A percentile compares a stretch with the other conserved stretches of the same genome.
Evolutionary conservation across 2,329 filamentous ascomycete species (phyloP).

Genomic region (Ceratocystis smalleyi): DNA sequence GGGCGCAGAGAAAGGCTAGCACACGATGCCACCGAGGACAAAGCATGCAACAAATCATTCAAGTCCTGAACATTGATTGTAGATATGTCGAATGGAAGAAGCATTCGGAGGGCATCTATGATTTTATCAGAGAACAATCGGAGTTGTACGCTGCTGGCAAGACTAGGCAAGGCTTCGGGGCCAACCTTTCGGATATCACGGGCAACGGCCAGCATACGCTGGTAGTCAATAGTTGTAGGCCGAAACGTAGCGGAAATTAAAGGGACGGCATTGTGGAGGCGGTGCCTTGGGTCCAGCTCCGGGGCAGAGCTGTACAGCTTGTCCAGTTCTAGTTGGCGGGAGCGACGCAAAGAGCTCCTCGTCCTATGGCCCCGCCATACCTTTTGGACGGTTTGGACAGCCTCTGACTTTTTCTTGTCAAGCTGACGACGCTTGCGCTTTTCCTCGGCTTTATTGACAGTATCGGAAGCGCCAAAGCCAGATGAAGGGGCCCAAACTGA

Average conservation of each 20-base stretch:
- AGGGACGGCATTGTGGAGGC: background rate
- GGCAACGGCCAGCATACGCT: background rate
- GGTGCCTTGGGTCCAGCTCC: conserved; percentile 17
- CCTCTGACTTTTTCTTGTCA: conserved; percentile 62
- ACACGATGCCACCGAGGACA: background rate
- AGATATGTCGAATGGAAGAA: background rate
- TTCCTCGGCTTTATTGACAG: conserved; percentile 72
- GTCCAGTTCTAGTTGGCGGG: conserved; percentile 49
- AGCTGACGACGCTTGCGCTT: conserved; percentile 67
- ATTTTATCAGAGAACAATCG: background rate
- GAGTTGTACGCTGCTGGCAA: background rate
- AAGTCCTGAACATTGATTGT: background rate
- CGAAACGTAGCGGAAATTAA: background rate
- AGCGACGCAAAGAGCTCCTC: conserved; percentile 41
- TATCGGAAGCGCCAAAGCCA: conserved; percentile 47
- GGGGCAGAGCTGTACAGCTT: conserved; percentile 30
- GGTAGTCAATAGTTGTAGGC: background rate
- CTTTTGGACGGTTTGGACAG: conserved; percentile 58
- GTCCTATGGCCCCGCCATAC: conserved; percentile 64
- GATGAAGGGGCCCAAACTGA: conserved; percentile 23
- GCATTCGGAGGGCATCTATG: background rate
- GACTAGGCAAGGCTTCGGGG: background rate
- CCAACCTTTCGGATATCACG: conserved; percentile 1
- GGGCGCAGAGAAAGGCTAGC: background rate
- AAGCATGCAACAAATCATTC: conserved; percentile 1